Conservation (phyloP, 345 rosid species). For the Leavenworthia alabamica region DNA sequence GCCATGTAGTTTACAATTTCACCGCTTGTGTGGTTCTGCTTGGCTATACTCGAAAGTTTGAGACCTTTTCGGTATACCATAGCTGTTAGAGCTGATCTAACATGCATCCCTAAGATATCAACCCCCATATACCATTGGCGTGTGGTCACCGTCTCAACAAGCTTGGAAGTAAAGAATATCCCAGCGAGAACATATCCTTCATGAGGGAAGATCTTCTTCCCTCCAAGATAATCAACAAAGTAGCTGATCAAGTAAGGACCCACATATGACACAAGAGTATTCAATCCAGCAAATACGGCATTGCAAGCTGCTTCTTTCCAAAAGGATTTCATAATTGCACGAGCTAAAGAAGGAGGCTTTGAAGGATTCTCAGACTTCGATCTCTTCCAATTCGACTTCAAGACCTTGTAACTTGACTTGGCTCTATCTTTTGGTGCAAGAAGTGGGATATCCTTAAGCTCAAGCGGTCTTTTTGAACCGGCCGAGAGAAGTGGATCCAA, state of each 20-base stretch:
- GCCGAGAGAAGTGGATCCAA: conserved; percentile 83
- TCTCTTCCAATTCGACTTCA: conserved; percentile 91
- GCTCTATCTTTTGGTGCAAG: conserved; percentile 83
- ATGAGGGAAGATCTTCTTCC: conserved; percentile 73
- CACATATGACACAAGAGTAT: conserved; percentile 87
- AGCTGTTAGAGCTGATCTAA: conserved; percentile 94
- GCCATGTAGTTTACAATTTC: conserved; percentile 99
- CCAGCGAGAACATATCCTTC: conserved; percentile 97
- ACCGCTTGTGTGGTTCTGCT: conserved; percentile 93
- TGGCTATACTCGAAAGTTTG: conserved; percentile 81
- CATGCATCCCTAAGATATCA: conserved; percentile 98
- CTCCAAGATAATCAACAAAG: conserved; percentile 93
- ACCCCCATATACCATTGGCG: conserved; percentile 99
- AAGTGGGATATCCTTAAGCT: conserved; percentile 95
- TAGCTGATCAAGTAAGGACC: conserved; percentile 96
- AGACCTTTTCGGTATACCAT: conserved; percentile 95
- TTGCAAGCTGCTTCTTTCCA: conserved; percentile 97
- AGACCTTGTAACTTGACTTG: conserved; percentile 72
- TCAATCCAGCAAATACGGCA: conserved; percentile 86
- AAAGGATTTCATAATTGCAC: conserved; percentile 81
- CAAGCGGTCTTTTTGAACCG: conserved; percentile 93
- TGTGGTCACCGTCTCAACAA: conserved; percentile 81
- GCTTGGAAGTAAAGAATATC: conserved; percentile 85
- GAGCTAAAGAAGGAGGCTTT: conserved; percentile 81
- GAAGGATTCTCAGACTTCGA: conserved; percentile 61